These are phyloP conservation scores for Balansia obtecta DNA, from an alignment of 2,329 filamentous ascomycete genomes.

Conservation along the genomic window DNA sequence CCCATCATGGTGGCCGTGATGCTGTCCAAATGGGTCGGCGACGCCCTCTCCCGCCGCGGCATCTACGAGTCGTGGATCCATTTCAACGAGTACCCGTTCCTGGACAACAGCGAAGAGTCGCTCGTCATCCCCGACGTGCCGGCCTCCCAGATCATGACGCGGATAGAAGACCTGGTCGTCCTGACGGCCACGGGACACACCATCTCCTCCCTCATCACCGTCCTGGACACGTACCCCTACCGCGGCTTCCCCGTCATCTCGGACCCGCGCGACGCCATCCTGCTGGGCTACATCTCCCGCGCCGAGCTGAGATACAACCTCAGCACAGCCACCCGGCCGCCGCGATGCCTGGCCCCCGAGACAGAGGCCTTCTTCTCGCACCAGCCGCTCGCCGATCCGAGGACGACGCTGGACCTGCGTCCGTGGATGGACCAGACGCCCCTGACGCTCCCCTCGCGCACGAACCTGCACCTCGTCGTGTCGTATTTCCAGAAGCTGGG, in stretches of 20 bases:
- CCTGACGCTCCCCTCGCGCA: constrained; percentile 69
- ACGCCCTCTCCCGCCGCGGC: constrained; percentile 81
- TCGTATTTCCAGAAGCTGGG: constrained; percentile 93
- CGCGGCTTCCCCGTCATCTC: constrained; percentile 87
- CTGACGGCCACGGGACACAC: constrained; percentile 83
- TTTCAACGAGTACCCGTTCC: constrained; percentile 87
- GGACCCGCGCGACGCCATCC: constrained; percentile 60
- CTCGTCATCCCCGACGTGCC: constrained; percentile 68
- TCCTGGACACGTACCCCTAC: constrained; percentile 64
- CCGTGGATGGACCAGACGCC: constrained; percentile 99
- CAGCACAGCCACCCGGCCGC: constrained; percentile 38
- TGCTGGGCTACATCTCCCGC: constrained; percentile 89
- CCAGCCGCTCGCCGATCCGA: constrained; percentile 67
- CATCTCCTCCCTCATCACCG: constrained; percentile 56
- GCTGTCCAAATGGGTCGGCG: constrained; percentile 96
- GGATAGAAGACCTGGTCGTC: constrained; percentile 78
- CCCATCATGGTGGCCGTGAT: constrained; percentile 99
- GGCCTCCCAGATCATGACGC: constrained; percentile 83
- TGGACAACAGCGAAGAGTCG: constrained; percentile 77
- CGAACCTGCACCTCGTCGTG: constrained; percentile 71
- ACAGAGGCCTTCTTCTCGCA: constrained; percentile 79
- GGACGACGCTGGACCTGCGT: constrained; percentile 69
- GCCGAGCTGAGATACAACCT: constrained; percentile 77
- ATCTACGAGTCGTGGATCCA: constrained; percentile 99
- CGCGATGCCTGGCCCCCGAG: constrained; percentile 50